Evolutionary conservation across 1,284 basidiomycete species (phyloP), one percentile per base, ranked within the genome.

Genomic region (Sanguinoderma infundibulare): DNA sequence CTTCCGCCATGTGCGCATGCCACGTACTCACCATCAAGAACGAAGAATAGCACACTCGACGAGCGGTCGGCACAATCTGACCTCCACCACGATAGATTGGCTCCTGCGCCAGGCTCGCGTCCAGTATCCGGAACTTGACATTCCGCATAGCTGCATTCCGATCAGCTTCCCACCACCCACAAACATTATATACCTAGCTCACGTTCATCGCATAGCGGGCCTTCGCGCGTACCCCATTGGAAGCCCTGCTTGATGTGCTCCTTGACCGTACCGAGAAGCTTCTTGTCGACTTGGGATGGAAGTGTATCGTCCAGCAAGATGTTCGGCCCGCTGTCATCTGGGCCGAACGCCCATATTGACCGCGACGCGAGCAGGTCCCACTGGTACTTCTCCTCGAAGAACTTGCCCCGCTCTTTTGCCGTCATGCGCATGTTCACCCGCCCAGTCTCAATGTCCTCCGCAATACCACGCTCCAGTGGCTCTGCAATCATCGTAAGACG

Each of bases 301-400:
- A 99, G 78, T 1, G 98, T 98, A 73, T 99, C 98, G 75, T 99
- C 97, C 68, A 99, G 80, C 52, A 99, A 78, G 59, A 98, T 86
- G 76, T 99, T 99, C 2, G 98, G 88, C 0, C 96, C 95, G 67
- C 90, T 91, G 55, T 97, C 95, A 67, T 98, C 96, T 5, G 98
- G 97, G 24, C 98, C 98, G 77, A 99, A 99, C n/a, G 96, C 95
- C 98, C 98, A 99, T 78, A 99, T 97, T 71, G 96, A 98, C 61
- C 98, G 86, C 50, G 95, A 96, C 2, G 98, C 97, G 64, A 99
- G 85, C 71, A 98, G 76, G 79, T 99, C 98, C 98, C 98, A 99
- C 62, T 97, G 93, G 76, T 98, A 98, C 74, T 95, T 96, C 72
- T 94, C 90, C 77, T 98, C 89, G 77, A 98, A 98, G 80, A 96